Percentiles rank a stretch among this genome's conserved stretches.
Conservation (phyloP, 352 stramenopile genomes). For the Phytophthora citrophthora region DNA sequence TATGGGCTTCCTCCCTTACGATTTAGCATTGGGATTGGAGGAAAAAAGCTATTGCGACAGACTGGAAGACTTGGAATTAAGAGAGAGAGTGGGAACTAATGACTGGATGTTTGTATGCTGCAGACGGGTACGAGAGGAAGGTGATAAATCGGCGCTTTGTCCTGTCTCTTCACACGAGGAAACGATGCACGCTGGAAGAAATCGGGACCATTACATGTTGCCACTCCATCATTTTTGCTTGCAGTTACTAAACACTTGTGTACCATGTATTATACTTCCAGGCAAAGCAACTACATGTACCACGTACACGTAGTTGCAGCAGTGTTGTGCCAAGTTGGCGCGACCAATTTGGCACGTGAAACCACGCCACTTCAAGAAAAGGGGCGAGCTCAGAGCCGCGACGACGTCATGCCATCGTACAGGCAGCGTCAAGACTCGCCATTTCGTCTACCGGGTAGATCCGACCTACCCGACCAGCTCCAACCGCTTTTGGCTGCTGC, state of each 20-base stretch:
- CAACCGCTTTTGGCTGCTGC: background rate
- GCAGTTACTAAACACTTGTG: too few species aligned
- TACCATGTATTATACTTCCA: too few species aligned
- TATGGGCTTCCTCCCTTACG: background rate
- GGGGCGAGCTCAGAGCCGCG: constrained; percentile 5
- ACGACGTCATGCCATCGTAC: constrained; percentile 26
- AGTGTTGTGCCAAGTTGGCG: background rate
- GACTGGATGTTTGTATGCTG: background rate
- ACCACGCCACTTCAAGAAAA: constrained; percentile 14
- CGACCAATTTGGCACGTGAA: constrained; percentile 4
- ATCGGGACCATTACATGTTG: background rate
- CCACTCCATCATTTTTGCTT: too few species aligned
- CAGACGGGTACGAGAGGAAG: constrained; percentile 7
- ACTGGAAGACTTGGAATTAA: background rate
- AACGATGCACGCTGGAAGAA: constrained; percentile 12
- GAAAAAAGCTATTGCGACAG: background rate
- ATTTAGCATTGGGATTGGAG: constrained; percentile 12
- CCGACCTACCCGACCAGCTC: background rate
- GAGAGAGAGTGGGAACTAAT: background rate
- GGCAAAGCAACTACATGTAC: too few species aligned
- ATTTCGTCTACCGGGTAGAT: background rate
- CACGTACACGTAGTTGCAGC: too few species aligned
- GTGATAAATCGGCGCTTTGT: background rate
- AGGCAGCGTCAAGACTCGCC: constrained; percentile 6
- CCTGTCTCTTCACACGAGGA: constrained; percentile 8